phyloP scores from a whole-genome alignment of 768 basidiomycete genomes.

The Lanmaoa pseudosensibilis region DNA sequence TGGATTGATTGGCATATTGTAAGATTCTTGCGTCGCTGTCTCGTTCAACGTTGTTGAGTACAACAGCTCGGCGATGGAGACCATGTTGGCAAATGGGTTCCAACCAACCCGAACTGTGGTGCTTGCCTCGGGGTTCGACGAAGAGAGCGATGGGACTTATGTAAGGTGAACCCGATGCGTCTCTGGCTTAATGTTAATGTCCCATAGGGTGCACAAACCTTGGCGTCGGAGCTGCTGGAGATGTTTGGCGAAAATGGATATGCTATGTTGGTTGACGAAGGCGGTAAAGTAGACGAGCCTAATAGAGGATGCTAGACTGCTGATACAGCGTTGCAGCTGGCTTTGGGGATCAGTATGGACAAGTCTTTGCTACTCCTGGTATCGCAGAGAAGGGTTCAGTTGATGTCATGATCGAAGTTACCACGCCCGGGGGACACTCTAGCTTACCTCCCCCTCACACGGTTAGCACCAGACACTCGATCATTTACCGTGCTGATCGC shows the following conservation, averaged over 20 bases:
- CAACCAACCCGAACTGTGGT: slow-evolving; percentile 62
- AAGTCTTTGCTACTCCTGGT: slow-evolving; percentile 58
- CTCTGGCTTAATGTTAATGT: not conserved
- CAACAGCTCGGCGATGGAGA: slow-evolving; percentile 56
- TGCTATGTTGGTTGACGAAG: slow-evolving; percentile 86
- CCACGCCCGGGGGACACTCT: slow-evolving; percentile 79
- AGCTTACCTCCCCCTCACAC: slow-evolving; percentile 83
- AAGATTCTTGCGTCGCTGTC: slow-evolving; percentile 2
- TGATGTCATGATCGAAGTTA: slow-evolving; percentile 63
- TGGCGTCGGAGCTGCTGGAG: slow-evolving; percentile 49
- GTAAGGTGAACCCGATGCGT: slow-evolving; percentile 28
- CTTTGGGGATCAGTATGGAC: slow-evolving; percentile 50
- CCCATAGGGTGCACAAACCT: slow-evolving; percentile 52
- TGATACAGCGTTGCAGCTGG: slow-evolving; percentile 39
- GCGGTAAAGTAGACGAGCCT: slow-evolving; percentile 46
- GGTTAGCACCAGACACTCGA: slow-evolving; percentile 35
- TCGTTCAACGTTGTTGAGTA: not conserved
- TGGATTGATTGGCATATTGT: slow-evolving; percentile 69
- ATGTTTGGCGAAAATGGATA: slow-evolving; percentile 72
- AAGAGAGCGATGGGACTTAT: slow-evolving; percentile 58
- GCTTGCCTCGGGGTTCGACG: slow-evolving; percentile 73
- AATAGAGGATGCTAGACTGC: not conserved
- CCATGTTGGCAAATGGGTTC: slow-evolving; percentile 61
- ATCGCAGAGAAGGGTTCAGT: slow-evolving; percentile 75
- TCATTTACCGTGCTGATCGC: slow-evolving; percentile 9